A percentile compares a stretch with the other conserved stretches of the same genome.
Conservation (phyloP, 768 basidiomycete species). For the Suillus brevipes region DNA sequence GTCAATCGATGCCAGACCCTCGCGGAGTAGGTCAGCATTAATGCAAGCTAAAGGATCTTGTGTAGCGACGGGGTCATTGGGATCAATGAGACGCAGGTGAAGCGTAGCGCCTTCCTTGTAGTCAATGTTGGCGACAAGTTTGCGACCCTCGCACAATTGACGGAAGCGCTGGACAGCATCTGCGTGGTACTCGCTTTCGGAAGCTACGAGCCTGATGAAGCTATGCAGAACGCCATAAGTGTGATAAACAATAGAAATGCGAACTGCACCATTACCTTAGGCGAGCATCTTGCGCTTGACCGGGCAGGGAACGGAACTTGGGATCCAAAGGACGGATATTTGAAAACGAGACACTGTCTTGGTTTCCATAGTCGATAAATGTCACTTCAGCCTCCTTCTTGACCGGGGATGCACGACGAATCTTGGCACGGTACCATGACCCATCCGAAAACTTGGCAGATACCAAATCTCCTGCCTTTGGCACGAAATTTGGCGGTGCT, state of each 20-base stretch:
- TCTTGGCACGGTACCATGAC: constrained; percentile 94
- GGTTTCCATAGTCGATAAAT: constrained; percentile 96
- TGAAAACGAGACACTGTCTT: constrained; percentile 82
- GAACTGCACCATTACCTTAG: constrained; percentile 54
- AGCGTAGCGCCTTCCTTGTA: constrained; percentile 73
- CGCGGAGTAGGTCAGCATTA: constrained; percentile 86
- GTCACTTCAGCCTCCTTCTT: constrained; percentile 95
- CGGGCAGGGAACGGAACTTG: constrained; percentile 85
- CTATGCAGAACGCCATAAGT: constrained; percentile 39
- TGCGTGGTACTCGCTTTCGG: constrained; percentile 81
- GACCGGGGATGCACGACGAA: constrained; percentile 79
- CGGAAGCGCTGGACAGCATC: constrained; percentile 90
- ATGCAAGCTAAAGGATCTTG: constrained; percentile 75
- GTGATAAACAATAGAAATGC: not conserved
- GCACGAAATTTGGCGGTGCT: constrained; percentile 68
- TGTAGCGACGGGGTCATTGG: constrained; percentile 65
- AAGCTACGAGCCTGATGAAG: constrained; percentile 81
- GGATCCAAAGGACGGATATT: constrained; percentile 86
- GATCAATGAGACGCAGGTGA: constrained; percentile 93
- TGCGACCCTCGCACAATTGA: constrained; percentile 84
- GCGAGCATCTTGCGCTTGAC: constrained; percentile 93
- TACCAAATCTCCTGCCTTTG: constrained; percentile 85
- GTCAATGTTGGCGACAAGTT: constrained; percentile 95
- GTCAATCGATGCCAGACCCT: constrained; percentile 84
- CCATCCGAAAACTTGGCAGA: constrained; percentile 95